These are phyloP conservation scores for Aspergillus aculeatinus DNA, from an alignment of 2,329 filamentous ascomycete genomes.

Conservation along the genomic window DNA sequence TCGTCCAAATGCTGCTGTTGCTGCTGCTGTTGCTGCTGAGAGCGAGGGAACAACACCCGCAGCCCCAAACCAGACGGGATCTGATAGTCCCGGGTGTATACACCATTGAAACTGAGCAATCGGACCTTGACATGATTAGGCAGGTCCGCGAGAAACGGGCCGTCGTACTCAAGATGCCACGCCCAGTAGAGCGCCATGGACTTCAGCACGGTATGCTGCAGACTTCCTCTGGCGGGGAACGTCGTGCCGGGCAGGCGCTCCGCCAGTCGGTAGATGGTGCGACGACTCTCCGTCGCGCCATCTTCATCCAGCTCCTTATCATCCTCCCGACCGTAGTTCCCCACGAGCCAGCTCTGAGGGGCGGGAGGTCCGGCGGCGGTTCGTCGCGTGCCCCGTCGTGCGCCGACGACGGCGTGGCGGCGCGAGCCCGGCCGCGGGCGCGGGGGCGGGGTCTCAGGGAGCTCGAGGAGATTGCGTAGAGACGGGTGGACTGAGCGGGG, in stretches of 20 bases:
- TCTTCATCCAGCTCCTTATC: constrained; percentile 11
- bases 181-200: constrained; percentile 57
- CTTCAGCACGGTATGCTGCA: constrained; percentile 54
- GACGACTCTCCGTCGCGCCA: constrained; percentile 17
- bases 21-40: not conserved
- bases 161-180: constrained; percentile 58
- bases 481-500: constrained; percentile 47
- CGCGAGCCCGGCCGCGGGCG: constrained; percentile 39
- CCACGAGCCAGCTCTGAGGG: constrained; percentile 48
- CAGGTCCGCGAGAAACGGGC: constrained; percentile 53
- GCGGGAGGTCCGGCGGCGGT: constrained; percentile 44
- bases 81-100: constrained; percentile 45
- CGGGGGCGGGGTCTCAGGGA: constrained; percentile 45
- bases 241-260: constrained; percentile 40
- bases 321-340: constrained; percentile 13
- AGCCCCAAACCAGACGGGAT: constrained; percentile 46
- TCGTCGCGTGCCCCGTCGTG: constrained; percentile 32
- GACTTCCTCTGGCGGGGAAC: constrained; percentile 41
- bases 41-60: constrained; percentile 48
- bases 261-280: constrained; percentile 31
- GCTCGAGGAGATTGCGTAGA: constrained; percentile 44
- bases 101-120: constrained; percentile 57
- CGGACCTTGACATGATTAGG: constrained; percentile 53
- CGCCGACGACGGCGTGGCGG: constrained; percentile 36
- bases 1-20: not conserved